Base-by-base conservation (phyloP, 2,329 filamentous ascomycete genomes). In the Simplicillium sp. region DNA sequence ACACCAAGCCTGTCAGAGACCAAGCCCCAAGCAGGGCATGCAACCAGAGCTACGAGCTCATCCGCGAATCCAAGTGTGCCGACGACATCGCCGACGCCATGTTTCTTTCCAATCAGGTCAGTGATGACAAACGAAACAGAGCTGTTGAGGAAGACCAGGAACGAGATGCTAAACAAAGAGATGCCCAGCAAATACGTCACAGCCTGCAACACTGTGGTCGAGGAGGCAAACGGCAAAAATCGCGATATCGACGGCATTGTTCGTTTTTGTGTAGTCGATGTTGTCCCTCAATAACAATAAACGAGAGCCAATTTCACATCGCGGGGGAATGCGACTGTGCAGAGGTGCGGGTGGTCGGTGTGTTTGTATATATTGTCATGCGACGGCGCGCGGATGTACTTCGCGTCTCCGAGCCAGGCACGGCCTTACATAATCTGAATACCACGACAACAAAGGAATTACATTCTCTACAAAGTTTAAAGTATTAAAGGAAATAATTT, bases 81-180 rank as follows among this genome's bases (percentile, higher is more conserved):
- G 45, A 90, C 86, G 33, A 87, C 78, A 62, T 88, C 78, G 48
- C 87, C 87, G 8, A 92, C 84, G 50, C 74, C 71, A 46, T 79
- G 62, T 55, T 84, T 82, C 52, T 84, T 73, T 45, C 84, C 84
- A 50, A 94, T 80, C 46, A 87, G 73, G 59, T 90, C 84, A 45
- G 85, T 90, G 45, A 94, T 80, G 44, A 92, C 84, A 62, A 92
- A 94, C 41, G 83, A 87, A 44, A 92, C 72, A 56, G 80, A 82
- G 66, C 80, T 84, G 68, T 92, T 92, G 47, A 94, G 75, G 64
- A 94, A 94, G 54, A 94, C 87, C 49, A 94, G 82, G 66, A 92
- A 92, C 41, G 84, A 83, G 55, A 94, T 92, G 61, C 81, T 87
- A 68, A 90, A 90, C 51, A 94, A 78, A 45, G 84, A 85, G 54